phyloP scores from a whole-genome alignment of 2,329 filamentous ascomycete genomes.

The Cladosporium sp. region DNA sequence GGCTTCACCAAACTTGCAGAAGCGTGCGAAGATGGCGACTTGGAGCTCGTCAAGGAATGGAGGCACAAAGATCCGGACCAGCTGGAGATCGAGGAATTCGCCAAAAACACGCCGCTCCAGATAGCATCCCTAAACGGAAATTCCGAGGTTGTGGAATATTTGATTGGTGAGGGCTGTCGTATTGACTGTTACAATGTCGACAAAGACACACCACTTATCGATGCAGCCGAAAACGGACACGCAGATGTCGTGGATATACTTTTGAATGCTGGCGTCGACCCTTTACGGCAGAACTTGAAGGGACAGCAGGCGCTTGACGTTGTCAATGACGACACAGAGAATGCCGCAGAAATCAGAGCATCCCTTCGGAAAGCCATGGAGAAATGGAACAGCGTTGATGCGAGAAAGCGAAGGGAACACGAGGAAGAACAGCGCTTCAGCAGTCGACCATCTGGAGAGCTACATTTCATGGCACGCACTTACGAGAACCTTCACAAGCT shows the following conservation, averaged over 20 bases:
- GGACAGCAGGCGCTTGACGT: conserved; percentile 88
- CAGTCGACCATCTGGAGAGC: conserved; percentile 32
- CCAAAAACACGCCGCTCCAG: conserved; percentile 92
- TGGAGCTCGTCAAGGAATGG: conserved; percentile 70
- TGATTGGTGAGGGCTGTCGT: conserved; percentile 79
- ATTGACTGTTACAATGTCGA: conserved; percentile 72
- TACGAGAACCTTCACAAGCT: conserved; percentile 46
- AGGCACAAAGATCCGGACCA: conserved; percentile 78
- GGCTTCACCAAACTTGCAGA: conserved; percentile 87
- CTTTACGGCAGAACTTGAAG: conserved; percentile 82
- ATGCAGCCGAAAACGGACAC: conserved; percentile 94
- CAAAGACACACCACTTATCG: conserved; percentile 85
- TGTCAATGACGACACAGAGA: conserved; percentile 71
- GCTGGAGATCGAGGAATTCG: conserved; percentile 84
- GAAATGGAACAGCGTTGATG: conserved; percentile 33
- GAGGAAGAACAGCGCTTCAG: conserved; percentile 40
- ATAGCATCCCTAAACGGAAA: conserved; percentile 86
- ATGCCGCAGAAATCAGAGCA: conserved; percentile 65
- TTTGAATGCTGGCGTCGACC: conserved; percentile 82
- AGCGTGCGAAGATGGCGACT: conserved; percentile 79
- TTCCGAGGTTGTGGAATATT: conserved; percentile 77
- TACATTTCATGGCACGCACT: conserved; percentile 48
- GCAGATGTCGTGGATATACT: conserved; percentile 80
- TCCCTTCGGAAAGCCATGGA: conserved; percentile 42
- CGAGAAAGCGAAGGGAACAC: conserved; percentile 49